Evolutionary conservation across 345 rosid genomes (phyloP), one percentile per base, ranked within the genome.

Genomic region (Murraya paniculata): DNA sequence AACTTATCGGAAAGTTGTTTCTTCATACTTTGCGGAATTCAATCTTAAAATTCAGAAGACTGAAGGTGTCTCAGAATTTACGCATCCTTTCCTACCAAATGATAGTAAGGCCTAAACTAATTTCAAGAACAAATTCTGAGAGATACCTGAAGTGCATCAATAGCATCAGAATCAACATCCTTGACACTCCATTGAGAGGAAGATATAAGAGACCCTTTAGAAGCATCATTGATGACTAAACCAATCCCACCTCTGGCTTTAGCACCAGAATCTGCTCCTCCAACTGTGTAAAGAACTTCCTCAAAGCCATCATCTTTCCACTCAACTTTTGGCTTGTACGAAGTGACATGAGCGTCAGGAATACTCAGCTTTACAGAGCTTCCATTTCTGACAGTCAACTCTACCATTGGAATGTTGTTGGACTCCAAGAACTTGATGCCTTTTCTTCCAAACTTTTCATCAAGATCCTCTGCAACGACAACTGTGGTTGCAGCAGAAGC

Each of bases 271-370:
- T 81, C 88, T 9, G 59, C 56, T 33, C 78, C 88, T 33, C 78
- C 88, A 75, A 92, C 77, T 0, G 94, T 95, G 71, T 86, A 86
- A 53, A 95, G 97, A 41, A 95, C 65, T 86, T 95, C 97, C 79
- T 92, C 87, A 55, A 86, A 89, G 1, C 96, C 98, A 4, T 92
- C 94, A 36, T 93, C 98, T 82, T 88, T 90, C 98, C 97, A 95
- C 48, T 79, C 84, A 8, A 92, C 94, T 82, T 93, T 92, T 3
- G 97, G 98, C 85, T 82, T 87, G 90, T 93, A 95, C 1, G 98
- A 95, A 78, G 89, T 83, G 38, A 93, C 81, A 80, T 91, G 99
- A 70, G 93, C 98, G 64, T 91, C 86, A 13, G 97, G 91, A 31
- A 95, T 76, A 36, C 81, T 84, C 10, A 93, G 84, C 75, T 81